phyloP scores from a whole-genome alignment of 2,329 filamentous ascomycete genomes.

The Phyllosticta capitalensis region DNA sequence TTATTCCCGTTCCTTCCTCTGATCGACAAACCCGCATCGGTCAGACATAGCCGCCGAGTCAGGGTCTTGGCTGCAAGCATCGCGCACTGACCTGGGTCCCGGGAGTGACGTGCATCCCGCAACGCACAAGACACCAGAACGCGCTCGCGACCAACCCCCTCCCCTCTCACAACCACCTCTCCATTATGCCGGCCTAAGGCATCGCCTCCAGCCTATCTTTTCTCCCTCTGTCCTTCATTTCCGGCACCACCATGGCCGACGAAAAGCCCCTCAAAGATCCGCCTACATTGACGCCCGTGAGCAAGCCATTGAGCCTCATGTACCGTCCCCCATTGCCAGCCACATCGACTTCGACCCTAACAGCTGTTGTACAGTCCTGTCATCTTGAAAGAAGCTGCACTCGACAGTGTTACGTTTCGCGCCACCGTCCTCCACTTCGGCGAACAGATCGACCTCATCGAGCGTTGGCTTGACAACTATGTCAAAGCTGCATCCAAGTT shows the following conservation, averaged over 20 bases:
- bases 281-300: conserved; percentile 30
- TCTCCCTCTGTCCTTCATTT: not conserved
- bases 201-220: not conserved
- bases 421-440: conserved; percentile 76
- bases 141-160: not conserved
- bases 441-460: conserved; percentile 84
- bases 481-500: conserved; percentile 54
- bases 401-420: conserved; percentile 94
- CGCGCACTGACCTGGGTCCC: not conserved
- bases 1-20: not conserved
- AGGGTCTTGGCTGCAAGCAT: not conserved
- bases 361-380: conserved; percentile 52
- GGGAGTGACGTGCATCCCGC: conserved; percentile 5
- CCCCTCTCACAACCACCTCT: not conserved
- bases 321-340: conserved; percentile 16
- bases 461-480: conserved; percentile 80
- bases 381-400: conserved; percentile 82
- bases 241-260: conserved; percentile 24
- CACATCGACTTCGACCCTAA: conserved; percentile 6
- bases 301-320: conserved; percentile 33
- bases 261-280: conserved; percentile 17
- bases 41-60: not conserved
- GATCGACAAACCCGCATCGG: not conserved
- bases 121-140: conserved; percentile 2
- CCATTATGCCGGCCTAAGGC: conserved; percentile 2